phyloP scores from a whole-genome alignment of 2,329 filamentous ascomycete genomes.

The Dichotomopilus funicola region DNA sequence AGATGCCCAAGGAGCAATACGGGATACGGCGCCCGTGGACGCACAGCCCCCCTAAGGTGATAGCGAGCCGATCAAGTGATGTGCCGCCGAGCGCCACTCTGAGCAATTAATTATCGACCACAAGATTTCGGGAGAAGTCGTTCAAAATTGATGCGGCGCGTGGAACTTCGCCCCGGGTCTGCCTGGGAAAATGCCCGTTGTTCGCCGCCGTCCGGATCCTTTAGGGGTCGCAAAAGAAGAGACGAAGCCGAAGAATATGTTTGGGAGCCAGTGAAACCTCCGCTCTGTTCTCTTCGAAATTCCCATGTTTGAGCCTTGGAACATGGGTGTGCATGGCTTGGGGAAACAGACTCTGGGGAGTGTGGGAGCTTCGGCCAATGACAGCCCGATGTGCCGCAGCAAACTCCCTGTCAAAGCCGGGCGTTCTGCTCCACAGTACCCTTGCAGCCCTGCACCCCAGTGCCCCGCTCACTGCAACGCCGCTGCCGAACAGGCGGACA shows the following conservation, averaged over 20 bases:
- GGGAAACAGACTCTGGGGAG: too few species aligned
- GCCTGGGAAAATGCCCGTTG: too few species aligned
- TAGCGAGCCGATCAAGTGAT: not conserved
- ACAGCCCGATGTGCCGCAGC: not conserved
- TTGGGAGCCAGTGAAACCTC: too few species aligned
- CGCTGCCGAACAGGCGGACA: too few species aligned
- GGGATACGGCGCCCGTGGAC: not conserved
- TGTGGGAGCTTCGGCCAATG: not conserved
- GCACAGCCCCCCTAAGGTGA: constrained; percentile 1
- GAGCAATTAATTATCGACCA: not conserved
- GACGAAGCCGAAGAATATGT: too few species aligned
- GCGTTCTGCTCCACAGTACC: not conserved
- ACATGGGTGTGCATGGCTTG: too few species aligned
- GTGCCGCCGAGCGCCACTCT: not conserved
- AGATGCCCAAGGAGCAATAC: not conserved
- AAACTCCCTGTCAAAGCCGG: not conserved
- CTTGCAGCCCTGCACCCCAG: not conserved
- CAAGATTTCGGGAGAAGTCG: not conserved
- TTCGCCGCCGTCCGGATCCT: too few species aligned
- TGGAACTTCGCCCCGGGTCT: too few species aligned
- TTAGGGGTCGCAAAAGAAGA: too few species aligned
- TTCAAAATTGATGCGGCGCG: not conserved
- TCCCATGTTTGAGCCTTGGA: too few species aligned
- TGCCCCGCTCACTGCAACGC: not conserved
- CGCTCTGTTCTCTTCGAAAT: too few species aligned